Evolutionary conservation across 2,329 filamentous ascomycete species (phyloP).

Genomic region (Bertia moriformis): DNA sequence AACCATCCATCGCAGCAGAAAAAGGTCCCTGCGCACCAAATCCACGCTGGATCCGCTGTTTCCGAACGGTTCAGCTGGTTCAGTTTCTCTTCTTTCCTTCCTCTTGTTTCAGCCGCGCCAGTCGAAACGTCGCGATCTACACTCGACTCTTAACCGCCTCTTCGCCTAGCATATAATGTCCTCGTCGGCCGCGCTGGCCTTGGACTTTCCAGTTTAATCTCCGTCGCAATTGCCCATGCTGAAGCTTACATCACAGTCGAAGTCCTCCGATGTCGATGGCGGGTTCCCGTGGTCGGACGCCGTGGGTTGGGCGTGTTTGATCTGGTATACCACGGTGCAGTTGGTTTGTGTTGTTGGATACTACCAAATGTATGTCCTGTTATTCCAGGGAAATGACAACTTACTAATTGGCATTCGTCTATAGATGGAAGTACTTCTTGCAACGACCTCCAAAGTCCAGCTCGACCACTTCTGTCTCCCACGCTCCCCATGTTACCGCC

Average conservation of each 20-base stretch:
- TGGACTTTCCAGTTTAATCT: too few species aligned
- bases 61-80: too few species aligned
- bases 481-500: constrained; percentile 71
- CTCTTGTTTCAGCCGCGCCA: too few species aligned
- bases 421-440: not conserved
- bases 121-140: too few species aligned
- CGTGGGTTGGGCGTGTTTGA: constrained; percentile 27
- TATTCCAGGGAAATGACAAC: too few species aligned
- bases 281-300: constrained; percentile 7
- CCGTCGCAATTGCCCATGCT: not conserved
- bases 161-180: not conserved
- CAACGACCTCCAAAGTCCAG: constrained; percentile 14
- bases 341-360: constrained; percentile 42
- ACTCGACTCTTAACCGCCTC: not conserved
- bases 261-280: not conserved
- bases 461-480: constrained; percentile 12
- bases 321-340: constrained; percentile 40
- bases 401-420: not conserved
- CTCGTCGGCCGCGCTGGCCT: too few species aligned
- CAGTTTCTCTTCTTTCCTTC: too few species aligned
- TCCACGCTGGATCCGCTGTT: too few species aligned
- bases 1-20: too few species aligned
- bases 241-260: not conserved
- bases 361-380: constrained; percentile 35
- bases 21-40: too few species aligned